These are phyloP conservation scores for Aureobasidium sp. DNA, from an alignment of 2,329 filamentous ascomycete genomes.

Conservation along the genomic window DNA sequence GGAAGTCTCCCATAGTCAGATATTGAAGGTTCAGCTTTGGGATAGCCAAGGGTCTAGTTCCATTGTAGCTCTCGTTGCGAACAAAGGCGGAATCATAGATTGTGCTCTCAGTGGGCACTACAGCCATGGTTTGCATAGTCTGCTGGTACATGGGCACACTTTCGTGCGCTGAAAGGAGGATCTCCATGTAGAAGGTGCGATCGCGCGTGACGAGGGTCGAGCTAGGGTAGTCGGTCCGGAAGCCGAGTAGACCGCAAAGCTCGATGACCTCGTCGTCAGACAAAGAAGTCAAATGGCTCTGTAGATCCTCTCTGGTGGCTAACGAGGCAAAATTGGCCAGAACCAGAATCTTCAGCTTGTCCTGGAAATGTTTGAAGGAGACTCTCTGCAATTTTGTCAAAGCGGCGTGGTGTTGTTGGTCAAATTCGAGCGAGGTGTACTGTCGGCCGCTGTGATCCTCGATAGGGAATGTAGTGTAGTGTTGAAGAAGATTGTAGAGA, in stretches of 20 bases:
- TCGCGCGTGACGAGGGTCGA: conserved; percentile 57
- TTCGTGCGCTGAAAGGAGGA: conserved; percentile 69
- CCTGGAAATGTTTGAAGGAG: conserved; percentile 73
- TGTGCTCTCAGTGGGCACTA: conserved; percentile 75
- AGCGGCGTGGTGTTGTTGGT: conserved; percentile 68
- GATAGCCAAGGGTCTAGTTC: conserved; percentile 77
- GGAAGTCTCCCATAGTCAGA: conserved; percentile 85
- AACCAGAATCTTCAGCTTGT: conserved; percentile 84
- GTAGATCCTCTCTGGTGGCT: conserved; percentile 70
- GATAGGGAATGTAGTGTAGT: conserved; percentile 83
- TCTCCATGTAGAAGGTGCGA: conserved; percentile 61
- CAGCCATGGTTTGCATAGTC: conserved; percentile 58
- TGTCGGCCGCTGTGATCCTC: conserved; percentile 85
- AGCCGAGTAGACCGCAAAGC: conserved; percentile 63
- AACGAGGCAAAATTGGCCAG: conserved; percentile 89
- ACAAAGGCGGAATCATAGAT: conserved; percentile 75
- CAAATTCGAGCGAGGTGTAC: conserved; percentile 63
- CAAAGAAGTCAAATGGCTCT: conserved; percentile 64
- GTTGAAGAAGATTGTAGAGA: conserved; percentile 68
- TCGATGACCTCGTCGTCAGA: conserved; percentile 66
- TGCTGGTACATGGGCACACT: conserved; percentile 78
- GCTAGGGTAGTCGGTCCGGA: conserved; percentile 76
- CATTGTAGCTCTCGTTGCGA: conserved; percentile 80
- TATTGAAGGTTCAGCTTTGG: conserved; percentile 96
- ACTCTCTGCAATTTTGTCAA: conserved; percentile 75